Evolutionary conservation across 495 filamentous ascomycete genomes (phyloP), one percentile per base, ranked within the genome.

Genomic region (Aspergillus campestris): DNA sequence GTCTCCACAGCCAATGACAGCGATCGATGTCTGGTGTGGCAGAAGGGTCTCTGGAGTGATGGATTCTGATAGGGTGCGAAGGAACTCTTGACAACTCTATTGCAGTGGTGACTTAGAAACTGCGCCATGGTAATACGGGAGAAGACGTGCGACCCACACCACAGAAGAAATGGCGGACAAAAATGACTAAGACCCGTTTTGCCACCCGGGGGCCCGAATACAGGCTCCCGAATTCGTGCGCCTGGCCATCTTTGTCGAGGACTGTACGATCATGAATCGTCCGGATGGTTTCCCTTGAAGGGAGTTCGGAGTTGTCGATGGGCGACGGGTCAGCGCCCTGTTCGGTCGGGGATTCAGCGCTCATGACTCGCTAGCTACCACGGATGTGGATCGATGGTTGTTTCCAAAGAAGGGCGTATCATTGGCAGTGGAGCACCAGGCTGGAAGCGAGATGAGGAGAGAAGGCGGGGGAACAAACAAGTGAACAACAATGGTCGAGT

Each of bases 131-230:
- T 12, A 27, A 10, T 15, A 8, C 10, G 30, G 12, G 11, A 28
- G 8, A 6, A 36, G 11, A 33, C 40, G 9, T 9, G 5, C 12
- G 47, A 70, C 87, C 66, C 72, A 86, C 86, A 2, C 88, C 86
- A 55, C 89, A 95, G 72, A 86, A 91, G 68, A 94, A 95, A 64
- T 95, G 88, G 15, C 89, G 75, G 37, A 95, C 75, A 55, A 95
- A 95, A 41, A 94, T 79, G 12, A 94, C 59, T 28, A 92, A 67
- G 1, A 87, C 81, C 6, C 82, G 67, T 2, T 71, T 64, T 9
- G 74, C 60, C 0, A 65, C 58, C 44, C 75, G 70, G n/a, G 65
- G 60, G 14, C 78, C 78, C 6, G 69, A 62, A 55, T 86, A 89
- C 14, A 92, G 60, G 44, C 71, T 80, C 57, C 79, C 79, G 69